Percentiles rank a stretch among this genome's conserved stretches.
Conservation (phyloP, 2,329 filamentous ascomycete genomes). For the Chaetomiaceae sp. region DNA sequence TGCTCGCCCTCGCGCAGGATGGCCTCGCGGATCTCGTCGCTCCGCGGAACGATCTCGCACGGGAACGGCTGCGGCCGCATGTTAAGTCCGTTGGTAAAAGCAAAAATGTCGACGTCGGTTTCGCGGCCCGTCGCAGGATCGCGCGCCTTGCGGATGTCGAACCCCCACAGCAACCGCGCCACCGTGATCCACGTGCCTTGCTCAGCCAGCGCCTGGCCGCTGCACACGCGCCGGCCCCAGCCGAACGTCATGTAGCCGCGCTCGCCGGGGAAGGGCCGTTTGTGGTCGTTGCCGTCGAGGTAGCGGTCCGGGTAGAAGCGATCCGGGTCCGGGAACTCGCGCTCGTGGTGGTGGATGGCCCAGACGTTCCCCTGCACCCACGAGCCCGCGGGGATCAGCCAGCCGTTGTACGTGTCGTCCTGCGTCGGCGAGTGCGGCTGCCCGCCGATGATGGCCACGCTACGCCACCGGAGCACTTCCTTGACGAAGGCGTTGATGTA, state of each 20-base stretch:
- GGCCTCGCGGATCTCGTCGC: slow-evolving; percentile 40
- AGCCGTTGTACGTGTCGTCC: slow-evolving; percentile 43
- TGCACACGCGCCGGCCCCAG: slow-evolving; percentile 50
- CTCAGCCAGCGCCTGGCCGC: slow-evolving; percentile 50
- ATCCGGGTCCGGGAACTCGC: slow-evolving; percentile 42
- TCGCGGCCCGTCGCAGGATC: slow-evolving; percentile 35
- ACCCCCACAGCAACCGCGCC: slow-evolving; percentile 52
- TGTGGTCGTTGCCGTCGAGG: slow-evolving; percentile 32
- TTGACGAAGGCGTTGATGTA: slow-evolving; percentile 50
- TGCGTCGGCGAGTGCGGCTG: slow-evolving; percentile 44
- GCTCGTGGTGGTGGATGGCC: slow-evolving; percentile 42
- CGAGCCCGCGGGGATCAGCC: slow-evolving; percentile 43
- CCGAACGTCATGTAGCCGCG: slow-evolving; percentile 51
- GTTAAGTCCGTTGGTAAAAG: slow-evolving; percentile 47
- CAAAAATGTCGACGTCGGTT: slow-evolving; percentile 51
- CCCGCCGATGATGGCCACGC: slow-evolving; percentile 45
- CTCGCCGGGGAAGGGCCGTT: slow-evolving; percentile 42
- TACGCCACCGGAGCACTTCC: slow-evolving; percentile 51
- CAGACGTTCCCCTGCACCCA: slow-evolving; percentile 47
- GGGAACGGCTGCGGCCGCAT: slow-evolving; percentile 51
- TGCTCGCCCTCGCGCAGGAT: slow-evolving; percentile 48
- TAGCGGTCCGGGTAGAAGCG: slow-evolving; percentile 39
- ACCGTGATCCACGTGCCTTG: slow-evolving; percentile 55
- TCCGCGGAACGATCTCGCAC: slow-evolving; percentile 47
- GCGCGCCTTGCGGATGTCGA: slow-evolving; percentile 39